Percentiles rank a stretch among this genome's conserved stretches.
phyloP scores from a whole-genome alignment of 805 yeast species.

The Yarrowia sp. region DNA sequence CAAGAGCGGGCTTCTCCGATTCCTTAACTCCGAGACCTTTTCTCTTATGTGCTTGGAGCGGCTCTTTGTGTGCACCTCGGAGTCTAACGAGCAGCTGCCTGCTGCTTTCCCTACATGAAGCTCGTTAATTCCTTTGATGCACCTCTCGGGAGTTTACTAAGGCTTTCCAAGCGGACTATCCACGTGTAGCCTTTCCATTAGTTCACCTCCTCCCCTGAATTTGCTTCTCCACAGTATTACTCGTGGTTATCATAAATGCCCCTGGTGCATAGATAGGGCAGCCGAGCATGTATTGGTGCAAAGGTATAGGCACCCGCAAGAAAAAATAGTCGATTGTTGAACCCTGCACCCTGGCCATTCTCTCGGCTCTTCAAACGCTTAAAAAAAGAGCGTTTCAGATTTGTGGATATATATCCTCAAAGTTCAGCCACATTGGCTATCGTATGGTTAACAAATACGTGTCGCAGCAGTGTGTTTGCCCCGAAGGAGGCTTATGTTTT shows the following conservation, averaged over 20 bases:
- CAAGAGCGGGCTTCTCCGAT: not conserved
- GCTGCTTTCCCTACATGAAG: not conserved
- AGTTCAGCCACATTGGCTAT: slow-evolving; percentile 15
- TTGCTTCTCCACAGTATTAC: not conserved
- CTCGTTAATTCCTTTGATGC: not conserved
- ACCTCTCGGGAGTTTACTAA: slow-evolving; percentile 4
- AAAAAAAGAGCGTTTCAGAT: not conserved
- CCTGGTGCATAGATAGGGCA: slow-evolving; percentile 2
- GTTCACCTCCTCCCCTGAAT: too few relatives aligned
- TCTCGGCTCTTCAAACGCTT: not conserved
- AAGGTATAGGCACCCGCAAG: too few relatives aligned
- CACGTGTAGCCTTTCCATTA: not conserved
- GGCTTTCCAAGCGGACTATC: not conserved
- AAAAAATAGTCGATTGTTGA: not conserved
- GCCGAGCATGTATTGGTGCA: not conserved
- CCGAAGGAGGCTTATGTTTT: not conserved
- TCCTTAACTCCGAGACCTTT: not conserved
- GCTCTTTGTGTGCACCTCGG: not conserved
- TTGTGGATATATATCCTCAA: not conserved
- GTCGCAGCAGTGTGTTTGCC: not conserved
- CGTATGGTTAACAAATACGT: not conserved
- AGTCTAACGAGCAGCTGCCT: not conserved
- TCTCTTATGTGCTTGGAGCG: not conserved
- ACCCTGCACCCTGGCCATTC: not conserved
- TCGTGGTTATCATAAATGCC: not conserved